Evolutionary conservation across 2,329 filamentous ascomycete species (phyloP), one percentile per base, ranked within the genome.

Genomic region (Neoscytalidium dimidiatum): DNA sequence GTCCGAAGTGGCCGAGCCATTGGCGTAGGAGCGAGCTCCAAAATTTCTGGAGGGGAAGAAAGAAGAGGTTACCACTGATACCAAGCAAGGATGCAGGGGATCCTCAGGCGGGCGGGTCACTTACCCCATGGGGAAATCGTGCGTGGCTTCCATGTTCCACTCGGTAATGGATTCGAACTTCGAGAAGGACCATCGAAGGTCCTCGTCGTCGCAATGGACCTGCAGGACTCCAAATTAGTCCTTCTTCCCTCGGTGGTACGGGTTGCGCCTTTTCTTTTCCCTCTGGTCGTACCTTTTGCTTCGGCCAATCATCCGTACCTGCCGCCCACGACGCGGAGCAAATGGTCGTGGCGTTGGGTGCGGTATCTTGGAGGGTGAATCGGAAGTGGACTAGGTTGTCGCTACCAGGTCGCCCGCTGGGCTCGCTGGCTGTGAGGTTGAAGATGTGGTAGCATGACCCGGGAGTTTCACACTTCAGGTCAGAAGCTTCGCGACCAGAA

Each of bases 151-250:
- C n/a, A 63, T 63, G 35, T 9, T 2, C 35, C 48, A 63, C 2
- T 63, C 61, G 44, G 26, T 44, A 26, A 53, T 13, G 48, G 35
- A 44, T 33, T 43, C 38, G 35, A 63, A 44, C 35, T 63, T 60
- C 56, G 56, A 63, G 46, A 63, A 63, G 26, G 26, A 33, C 56
- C 56, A 60, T 3, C 19, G 26, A 26, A 53, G 53, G 29, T 9
- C 17, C 8, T 43, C 21, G 26, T 44, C n/a, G 61, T 53, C 29
- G 19, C 61, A 63, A 9, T n/a, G 14, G 26, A 43, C 46, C 61
- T 63, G 49, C 61, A 63, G n/a, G 28, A 23, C 6, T 46, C 49
- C 49, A 48, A 38, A 48, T 63, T 53, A 63, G 21, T 21, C 19
- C 44, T 17, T 41, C 4, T 41, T 29, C 23, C 49, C 3, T 8